Conservation (phyloP, 1,139 yeast species). For the Pichia sp. region DNA sequence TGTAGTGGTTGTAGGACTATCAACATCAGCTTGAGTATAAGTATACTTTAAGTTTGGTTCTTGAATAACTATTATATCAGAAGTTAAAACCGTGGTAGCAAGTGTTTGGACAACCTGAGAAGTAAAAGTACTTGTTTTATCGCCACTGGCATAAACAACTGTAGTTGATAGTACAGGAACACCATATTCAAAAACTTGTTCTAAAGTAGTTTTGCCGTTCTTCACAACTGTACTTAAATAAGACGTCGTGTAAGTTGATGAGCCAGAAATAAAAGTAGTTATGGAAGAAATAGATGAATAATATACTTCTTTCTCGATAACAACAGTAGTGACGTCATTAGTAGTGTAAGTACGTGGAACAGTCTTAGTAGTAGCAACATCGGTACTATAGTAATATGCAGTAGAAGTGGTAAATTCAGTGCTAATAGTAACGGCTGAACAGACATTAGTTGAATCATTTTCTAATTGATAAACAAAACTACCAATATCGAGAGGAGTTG, state of each 20-base stretch:
- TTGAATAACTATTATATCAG: slow-evolving; percentile 1
- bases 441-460: slow-evolving; percentile 2
- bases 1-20: slow-evolving; percentile 1
- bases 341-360: slow-evolving; percentile 2
- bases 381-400: neutral
- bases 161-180: slow-evolving; percentile 6
- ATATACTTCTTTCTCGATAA: slow-evolving; percentile 6
- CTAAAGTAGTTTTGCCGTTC: neutral
- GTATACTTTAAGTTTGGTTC: slow-evolving; percentile 4
- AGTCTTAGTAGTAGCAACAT: slow-evolving; percentile 3
- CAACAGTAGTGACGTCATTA: slow-evolving; percentile 1
- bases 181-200: slow-evolving; percentile 4
- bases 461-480: slow-evolving; percentile 9
- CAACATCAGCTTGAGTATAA: slow-evolving; percentile 1
- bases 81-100: neutral
- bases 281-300: neutral
- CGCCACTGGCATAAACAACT: neutral
- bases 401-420: slow-evolving; percentile 4
- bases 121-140: neutral
- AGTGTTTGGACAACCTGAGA: neutral
- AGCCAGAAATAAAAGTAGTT: slow-evolving; percentile 1
- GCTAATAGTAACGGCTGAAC: slow-evolving; percentile 6
- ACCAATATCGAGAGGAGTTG: slow-evolving; percentile 6
- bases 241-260: slow-evolving; percentile 3
- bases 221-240: slow-evolving; percentile 2